Percentiles rank a stretch among this genome's conserved stretches.
These are phyloP conservation scores for Spathaspora sp. DNA, from an alignment of 1,139 yeast species.

Conservation along the genomic window DNA sequence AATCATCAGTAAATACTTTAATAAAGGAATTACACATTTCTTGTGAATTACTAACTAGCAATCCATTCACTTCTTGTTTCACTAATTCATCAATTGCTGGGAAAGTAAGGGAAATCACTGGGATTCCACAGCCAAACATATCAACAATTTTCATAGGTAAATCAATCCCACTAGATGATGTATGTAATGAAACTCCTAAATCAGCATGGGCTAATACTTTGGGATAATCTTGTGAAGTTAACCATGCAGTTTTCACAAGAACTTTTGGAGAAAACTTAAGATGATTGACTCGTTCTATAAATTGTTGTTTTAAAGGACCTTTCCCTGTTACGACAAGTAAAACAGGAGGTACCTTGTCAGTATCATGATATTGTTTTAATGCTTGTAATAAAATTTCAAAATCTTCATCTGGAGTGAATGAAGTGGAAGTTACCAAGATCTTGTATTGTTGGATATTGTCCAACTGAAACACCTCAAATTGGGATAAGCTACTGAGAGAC, in stretches of 20 bases:
- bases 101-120: slow-evolving; percentile 77
- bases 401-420: slow-evolving; percentile 96
- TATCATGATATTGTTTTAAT: slow-evolving; percentile 55
- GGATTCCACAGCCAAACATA: slow-evolving; percentile 94
- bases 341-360: slow-evolving; percentile 44
- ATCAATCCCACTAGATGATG: slow-evolving; percentile 90
- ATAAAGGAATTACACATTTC: slow-evolving; percentile 54
- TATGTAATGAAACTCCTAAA: slow-evolving; percentile 85
- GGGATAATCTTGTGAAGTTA: slow-evolving; percentile 79
- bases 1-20: slow-evolving; percentile 43
- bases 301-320: slow-evolving; percentile 71
- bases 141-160: slow-evolving; percentile 97
- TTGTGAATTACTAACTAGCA: slow-evolving; percentile 28
- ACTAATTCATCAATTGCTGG: slow-evolving; percentile 71
- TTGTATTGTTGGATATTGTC: slow-evolving; percentile 43
- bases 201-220: slow-evolving; percentile 73
- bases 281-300: slow-evolving; percentile 43
- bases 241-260: slow-evolving; percentile 69
- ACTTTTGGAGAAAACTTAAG: slow-evolving; percentile 46
- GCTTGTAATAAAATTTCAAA: slow-evolving; percentile 69
- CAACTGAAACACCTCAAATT: slow-evolving; percentile 35
- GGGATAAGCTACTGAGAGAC: slow-evolving; percentile 10
- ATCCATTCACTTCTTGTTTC: slow-evolving; percentile 43
- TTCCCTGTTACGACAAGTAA: slow-evolving; percentile 85
- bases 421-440: slow-evolving; percentile 79